Evolutionary conservation across 192 early-diverging fungal genomes (phyloP).

Genomic region (Umbelopsis sp.): DNA sequence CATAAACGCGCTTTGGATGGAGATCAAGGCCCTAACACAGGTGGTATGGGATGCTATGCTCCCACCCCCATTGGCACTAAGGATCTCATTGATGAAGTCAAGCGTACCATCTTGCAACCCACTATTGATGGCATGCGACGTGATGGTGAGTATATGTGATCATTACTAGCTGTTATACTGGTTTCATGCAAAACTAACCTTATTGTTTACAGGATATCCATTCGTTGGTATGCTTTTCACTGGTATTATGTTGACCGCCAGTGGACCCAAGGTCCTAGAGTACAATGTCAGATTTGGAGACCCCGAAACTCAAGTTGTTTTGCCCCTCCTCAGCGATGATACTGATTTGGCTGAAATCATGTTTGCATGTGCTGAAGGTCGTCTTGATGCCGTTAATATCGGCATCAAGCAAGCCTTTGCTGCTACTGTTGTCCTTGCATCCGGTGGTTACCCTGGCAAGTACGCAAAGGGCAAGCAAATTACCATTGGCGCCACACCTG

Average conservation of each 20-base stretch:
- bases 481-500: slow-evolving; percentile 48
- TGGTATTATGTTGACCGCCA: slow-evolving; percentile 91
- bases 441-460: slow-evolving; percentile 89
- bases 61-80: slow-evolving; percentile 91
- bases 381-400: slow-evolving; percentile 85
- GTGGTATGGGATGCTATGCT: slow-evolving; percentile 98
- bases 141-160: slow-evolving; percentile 53
- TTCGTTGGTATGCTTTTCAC: slow-evolving; percentile 98
- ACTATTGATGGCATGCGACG: slow-evolving; percentile 96
- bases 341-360: slow-evolving; percentile 88
- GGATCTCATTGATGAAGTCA: slow-evolving; percentile 69
- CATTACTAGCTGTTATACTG: too few species aligned
- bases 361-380: slow-evolving; percentile 84
- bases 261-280: slow-evolving; percentile 93
- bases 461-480: slow-evolving; percentile 86
- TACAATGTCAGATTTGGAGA: slow-evolving; percentile 99
- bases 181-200: not conserved
- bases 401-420: slow-evolving; percentile 74
- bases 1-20: slow-evolving; percentile 97
- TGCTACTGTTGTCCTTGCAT: slow-evolving; percentile 91
- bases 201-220: slow-evolving; percentile 61
- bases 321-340: slow-evolving; percentile 84
- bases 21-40: slow-evolving; percentile 94
- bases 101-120: slow-evolving; percentile 82
- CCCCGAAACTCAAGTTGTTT: slow-evolving; percentile 95